Evolutionary conservation across 306 rosid genomes (phyloP), one percentile per base, ranked within the genome.

Genomic region (Spatholobus suberectus): DNA sequence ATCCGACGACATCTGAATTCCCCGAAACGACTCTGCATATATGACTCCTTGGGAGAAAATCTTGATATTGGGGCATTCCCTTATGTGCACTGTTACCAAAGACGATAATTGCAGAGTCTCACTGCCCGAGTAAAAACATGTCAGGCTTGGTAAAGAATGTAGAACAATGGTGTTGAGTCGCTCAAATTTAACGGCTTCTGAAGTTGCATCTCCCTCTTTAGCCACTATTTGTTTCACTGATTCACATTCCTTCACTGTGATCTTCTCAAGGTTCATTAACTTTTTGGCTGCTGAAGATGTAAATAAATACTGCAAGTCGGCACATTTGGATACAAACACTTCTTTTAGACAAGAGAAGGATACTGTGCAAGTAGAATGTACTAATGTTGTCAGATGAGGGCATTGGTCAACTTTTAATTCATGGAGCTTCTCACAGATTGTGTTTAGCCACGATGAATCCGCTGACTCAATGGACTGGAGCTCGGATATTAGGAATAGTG

Each of bases 211-310:
- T 3, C 29, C 8, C 10, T 23, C 73, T 0, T 46, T 11, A 5
- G 15, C 49, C 14, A 87, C 32, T 43, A 87, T 40, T 46, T 24
- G 27, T 23, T 27, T 15, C 32, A 83, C 41, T 18, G 65, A 70
- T 13, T 52, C 0, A 47, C 89, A 76, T 0, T 44, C 2, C 3
- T 17, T 1, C 13, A 8, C 5, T 2, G 7, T 35, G 62, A 0
- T 29, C 32, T 29, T 29, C 32, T 29, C 32, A 29, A 29, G 32
- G 32, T 29, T 29, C 32, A 1, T 29, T 29, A 29, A 29, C 32
- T 29, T 29, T 29, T 29, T 29, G 32, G 32, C 32, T 29, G 32
- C 1, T 29, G 32, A 29, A 29, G 32, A 29, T 29, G 32, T 29
- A 29, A 29, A 29, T 29, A 29, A 29, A 29, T 1, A 29, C 32